These are phyloP conservation scores for Papiliotrema flavescens DNA, from an alignment of 1,284 basidiomycete species.

Conservation along the genomic window DNA sequence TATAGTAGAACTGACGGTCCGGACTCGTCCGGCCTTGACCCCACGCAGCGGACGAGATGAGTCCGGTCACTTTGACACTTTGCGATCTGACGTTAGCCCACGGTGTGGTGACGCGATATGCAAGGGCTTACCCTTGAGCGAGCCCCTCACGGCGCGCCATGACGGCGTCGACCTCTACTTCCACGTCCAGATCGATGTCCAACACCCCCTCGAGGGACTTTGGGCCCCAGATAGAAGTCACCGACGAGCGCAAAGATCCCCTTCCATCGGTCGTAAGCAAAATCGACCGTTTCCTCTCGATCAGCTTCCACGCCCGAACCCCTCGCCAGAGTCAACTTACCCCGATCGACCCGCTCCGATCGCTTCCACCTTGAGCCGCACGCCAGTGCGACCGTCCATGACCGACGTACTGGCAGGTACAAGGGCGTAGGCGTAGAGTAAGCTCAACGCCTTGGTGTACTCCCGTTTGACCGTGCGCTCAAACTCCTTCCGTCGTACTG, in stretches of 20 bases:
- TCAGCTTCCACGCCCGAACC: neutral
- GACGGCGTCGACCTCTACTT: constrained; percentile 61
- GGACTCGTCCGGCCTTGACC: constrained; percentile 65
- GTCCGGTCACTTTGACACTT: constrained; percentile 31
- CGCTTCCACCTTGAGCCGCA: constrained; percentile 70
- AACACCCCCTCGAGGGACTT: constrained; percentile 72
- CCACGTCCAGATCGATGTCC: constrained; percentile 67
- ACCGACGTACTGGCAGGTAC: constrained; percentile 57
- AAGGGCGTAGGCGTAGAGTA: constrained; percentile 86
- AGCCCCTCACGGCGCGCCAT: constrained; percentile 46
- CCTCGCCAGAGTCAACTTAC: constrained; percentile 49
- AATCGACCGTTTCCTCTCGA: constrained; percentile 61
- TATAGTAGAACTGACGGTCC: constrained; percentile 89
- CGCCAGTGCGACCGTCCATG: constrained; percentile 48
- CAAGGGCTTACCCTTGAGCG: constrained; percentile 21
- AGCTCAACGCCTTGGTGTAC: constrained; percentile 74
- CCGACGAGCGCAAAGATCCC: constrained; percentile 61
- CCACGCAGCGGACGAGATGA: constrained; percentile 45
- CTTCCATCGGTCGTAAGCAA: constrained; percentile 71
- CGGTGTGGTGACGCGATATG: neutral
- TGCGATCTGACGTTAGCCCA: constrained; percentile 25
- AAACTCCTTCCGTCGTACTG: constrained; percentile 89
- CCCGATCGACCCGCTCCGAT: constrained; percentile 57
- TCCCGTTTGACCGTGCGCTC: constrained; percentile 87
- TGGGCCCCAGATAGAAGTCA: constrained; percentile 78